phyloP scores from a whole-genome alignment of 495 filamentous ascomycete species.

The Clavariopsis aquatica region DNA sequence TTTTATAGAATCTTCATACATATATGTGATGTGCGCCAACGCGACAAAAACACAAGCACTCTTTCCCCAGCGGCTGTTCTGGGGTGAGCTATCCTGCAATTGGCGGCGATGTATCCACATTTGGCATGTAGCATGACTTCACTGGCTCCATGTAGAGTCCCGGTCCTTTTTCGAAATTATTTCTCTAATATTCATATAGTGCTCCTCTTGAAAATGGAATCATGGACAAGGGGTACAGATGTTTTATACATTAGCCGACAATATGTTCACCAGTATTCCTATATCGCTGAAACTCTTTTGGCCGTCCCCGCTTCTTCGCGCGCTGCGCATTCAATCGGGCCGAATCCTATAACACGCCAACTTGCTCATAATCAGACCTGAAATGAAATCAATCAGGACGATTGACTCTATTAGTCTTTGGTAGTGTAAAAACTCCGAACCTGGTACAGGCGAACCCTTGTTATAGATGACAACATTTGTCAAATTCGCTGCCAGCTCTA shows the following conservation, averaged over 20 bases:
- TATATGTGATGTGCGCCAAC: too few species aligned
- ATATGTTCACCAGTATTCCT: neutral
- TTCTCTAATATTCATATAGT: neutral
- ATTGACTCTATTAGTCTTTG: neutral
- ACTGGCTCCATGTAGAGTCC: neutral
- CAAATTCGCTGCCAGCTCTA: neutral
- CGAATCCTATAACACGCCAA: neutral
- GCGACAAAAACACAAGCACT: too few species aligned
- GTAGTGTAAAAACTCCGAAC: neutral
- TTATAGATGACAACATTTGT: neutral
- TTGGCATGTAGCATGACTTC: too few species aligned
- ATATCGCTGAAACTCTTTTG: neutral
- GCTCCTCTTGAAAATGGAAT: neutral
- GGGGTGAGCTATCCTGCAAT: too few species aligned
- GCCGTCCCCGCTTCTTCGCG: neutral
- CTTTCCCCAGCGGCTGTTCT: too few species aligned
- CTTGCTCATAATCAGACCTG: neutral
- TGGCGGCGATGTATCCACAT: too few species aligned
- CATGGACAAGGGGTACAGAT: neutral
- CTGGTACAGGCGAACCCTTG: neutral
- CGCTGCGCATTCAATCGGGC: neutral
- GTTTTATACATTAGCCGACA: neutral
- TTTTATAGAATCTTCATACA: too few species aligned
- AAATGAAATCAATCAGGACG: neutral
- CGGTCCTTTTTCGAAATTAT: neutral